Conservation (phyloP, 2,329 filamentous ascomycete genomes). For the Colletotrichum nymphaeae region DNA sequence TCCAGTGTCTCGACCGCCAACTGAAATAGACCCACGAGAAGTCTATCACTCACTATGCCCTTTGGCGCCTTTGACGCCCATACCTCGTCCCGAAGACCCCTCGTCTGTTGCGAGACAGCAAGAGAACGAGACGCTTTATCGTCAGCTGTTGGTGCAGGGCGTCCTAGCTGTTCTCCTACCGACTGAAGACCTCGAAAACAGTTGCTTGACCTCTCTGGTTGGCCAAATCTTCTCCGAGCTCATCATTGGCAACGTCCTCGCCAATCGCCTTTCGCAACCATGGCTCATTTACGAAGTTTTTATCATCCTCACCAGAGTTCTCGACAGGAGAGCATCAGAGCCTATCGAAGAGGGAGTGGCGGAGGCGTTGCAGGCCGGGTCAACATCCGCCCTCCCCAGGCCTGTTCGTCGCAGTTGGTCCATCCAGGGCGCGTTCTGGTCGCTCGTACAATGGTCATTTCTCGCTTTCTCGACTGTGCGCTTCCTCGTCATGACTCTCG, state of each 20-base stretch:
- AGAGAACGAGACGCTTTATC: constrained; percentile 84
- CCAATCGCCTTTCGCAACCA: constrained; percentile 84
- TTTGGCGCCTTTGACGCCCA: constrained; percentile 82
- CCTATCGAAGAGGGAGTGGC: constrained; percentile 29
- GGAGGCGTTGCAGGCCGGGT: constrained; percentile 12
- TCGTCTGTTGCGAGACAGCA: constrained; percentile 69
- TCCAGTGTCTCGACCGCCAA: constrained; percentile 66
- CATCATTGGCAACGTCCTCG: constrained; percentile 85
- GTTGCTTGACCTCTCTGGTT: constrained; percentile 84
- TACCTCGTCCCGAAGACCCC: constrained; percentile 69
- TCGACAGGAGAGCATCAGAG: constrained; percentile 42
- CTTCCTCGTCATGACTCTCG: constrained; percentile 71
- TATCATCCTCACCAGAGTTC: constrained; percentile 72
- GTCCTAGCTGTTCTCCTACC: constrained; percentile 86
- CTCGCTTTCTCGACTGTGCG: constrained; percentile 72
- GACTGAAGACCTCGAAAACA: constrained; percentile 91
- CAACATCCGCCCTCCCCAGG: constrained; percentile 10
- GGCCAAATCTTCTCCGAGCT: constrained; percentile 91
- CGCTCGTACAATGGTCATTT: constrained; percentile 65
- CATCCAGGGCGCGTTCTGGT: constrained; percentile 64
- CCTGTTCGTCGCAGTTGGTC: constrained; percentile 48
- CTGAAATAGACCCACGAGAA: constrained; percentile 71
- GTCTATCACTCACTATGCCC: constrained; percentile 89
- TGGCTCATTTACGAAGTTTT: constrained; percentile 91
- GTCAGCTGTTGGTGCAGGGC: constrained; percentile 87